Percentiles rank a stretch among this genome's conserved stretches.
Conservation (phyloP, 2,329 filamentous ascomycete genomes). For the Pyrenophora seminiperda region DNA sequence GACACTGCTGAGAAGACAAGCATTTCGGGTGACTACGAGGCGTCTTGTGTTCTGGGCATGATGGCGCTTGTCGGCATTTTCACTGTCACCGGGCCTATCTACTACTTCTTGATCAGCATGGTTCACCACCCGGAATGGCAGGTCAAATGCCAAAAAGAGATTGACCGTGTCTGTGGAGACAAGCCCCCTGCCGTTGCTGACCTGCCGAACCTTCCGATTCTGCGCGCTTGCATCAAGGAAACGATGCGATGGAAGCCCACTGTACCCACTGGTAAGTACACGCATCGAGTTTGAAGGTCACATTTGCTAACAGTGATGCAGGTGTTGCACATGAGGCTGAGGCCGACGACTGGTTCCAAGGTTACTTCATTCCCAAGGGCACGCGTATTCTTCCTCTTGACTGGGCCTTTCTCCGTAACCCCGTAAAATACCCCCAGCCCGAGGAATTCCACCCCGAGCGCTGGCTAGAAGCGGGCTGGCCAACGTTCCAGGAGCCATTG, state of each 20-base stretch:
- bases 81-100: slow-evolving; percentile 46
- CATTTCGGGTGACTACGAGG: slow-evolving; percentile 47
- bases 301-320: slow-evolving; percentile 21
- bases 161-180: slow-evolving; percentile 37
- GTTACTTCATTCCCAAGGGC: slow-evolving; percentile 58
- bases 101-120: slow-evolving; percentile 48
- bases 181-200: slow-evolving; percentile 44
- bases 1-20: slow-evolving; percentile 49
- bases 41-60: slow-evolving; percentile 48
- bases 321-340: slow-evolving; percentile 59
- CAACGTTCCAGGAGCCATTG: slow-evolving; percentile 69
- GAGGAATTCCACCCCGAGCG: slow-evolving; percentile 67
- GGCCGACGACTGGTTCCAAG: slow-evolving; percentile 57
- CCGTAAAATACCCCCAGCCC: slow-evolving; percentile 65
- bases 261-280: slow-evolving; percentile 49
- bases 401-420: slow-evolving; percentile 52
- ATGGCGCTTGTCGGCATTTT: slow-evolving; percentile 49
- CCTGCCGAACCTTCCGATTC: slow-evolving; percentile 50
- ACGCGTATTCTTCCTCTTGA: slow-evolving; percentile 46
- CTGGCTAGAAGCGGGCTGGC: slow-evolving; percentile 66
- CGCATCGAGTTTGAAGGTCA: slow-evolving; percentile 12
- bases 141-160: slow-evolving; percentile 41
- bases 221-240: slow-evolving; percentile 56
- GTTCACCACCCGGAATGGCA: slow-evolving; percentile 47
- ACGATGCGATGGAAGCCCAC: slow-evolving; percentile 55